phyloP scores from a whole-genome alignment of 108 stramenopile genomes.

The Ochromonas danica region DNA sequence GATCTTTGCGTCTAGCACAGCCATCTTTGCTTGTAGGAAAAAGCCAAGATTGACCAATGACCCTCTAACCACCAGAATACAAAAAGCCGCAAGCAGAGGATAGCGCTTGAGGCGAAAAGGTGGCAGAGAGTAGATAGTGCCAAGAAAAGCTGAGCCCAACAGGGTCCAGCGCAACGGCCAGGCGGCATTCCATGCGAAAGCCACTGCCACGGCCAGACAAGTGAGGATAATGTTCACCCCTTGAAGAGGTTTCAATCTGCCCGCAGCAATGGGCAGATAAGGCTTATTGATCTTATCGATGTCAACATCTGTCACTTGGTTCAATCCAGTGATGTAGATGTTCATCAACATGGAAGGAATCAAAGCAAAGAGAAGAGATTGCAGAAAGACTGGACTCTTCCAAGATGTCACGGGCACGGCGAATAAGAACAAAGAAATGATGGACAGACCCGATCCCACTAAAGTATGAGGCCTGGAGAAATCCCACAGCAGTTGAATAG shows the following conservation, averaged over 20 bases:
- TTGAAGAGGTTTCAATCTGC: constrained; percentile 39
- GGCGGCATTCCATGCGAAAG: constrained; percentile 60
- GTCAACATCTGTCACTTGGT: constrained; percentile 89
- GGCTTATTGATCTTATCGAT: constrained; percentile 96
- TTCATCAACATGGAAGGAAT: constrained; percentile 88
- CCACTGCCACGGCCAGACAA: constrained; percentile 60
- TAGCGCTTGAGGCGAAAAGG: constrained; percentile 84
- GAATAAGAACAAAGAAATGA: constrained; percentile 79
- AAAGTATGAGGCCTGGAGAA: constrained; percentile 93
- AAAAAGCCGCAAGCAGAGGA: constrained; percentile 87
- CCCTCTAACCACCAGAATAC: constrained; percentile 86
- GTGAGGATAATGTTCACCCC: constrained; percentile 63
- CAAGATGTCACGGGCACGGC: constrained; percentile 67
- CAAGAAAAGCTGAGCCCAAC: constrained; percentile 76
- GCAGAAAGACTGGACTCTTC: not conserved
- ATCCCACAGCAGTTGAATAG: constrained; percentile 61
- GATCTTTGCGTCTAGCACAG: not conserved
- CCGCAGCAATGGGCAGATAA: constrained; percentile 78
- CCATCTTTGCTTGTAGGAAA: constrained; percentile 68
- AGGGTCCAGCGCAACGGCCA: constrained; percentile 71
- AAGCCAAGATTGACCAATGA: constrained; percentile 85
- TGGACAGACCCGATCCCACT: constrained; percentile 85
- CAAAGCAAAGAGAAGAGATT: constrained; percentile 61
- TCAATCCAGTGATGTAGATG: constrained; percentile 90
- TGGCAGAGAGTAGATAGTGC: constrained; percentile 77